Evolutionary conservation across 176 grass and related monocot genomes (phyloP).

Genomic region (Aegilops tauschii): DNA sequence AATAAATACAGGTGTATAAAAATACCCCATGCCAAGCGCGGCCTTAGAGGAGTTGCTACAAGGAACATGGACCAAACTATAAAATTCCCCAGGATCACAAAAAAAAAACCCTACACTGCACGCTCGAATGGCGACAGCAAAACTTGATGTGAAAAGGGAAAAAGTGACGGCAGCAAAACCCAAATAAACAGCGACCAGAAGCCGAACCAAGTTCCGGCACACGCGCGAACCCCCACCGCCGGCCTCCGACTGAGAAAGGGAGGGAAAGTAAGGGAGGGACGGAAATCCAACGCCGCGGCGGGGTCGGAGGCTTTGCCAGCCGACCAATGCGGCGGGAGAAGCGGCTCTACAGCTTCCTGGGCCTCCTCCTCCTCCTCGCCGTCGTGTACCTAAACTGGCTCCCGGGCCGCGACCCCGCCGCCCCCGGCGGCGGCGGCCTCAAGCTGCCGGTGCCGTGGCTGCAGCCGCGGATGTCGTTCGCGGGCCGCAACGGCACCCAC

Average conservation of each 20-base stretch:
- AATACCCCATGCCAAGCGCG: no score
- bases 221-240: neutral
- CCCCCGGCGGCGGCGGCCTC: slow-evolving; percentile 8
- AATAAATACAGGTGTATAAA: no score
- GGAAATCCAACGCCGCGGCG: neutral
- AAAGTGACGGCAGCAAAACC: neutral
- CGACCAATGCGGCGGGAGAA: slow-evolving; percentile 45
- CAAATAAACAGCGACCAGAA: neutral
- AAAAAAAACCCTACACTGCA: no score
- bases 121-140: no score
- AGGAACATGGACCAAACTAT: no score
- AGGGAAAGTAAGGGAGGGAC: neutral
- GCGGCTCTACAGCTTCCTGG: slow-evolving; percentile 59
- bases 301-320: neutral
- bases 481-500: slow-evolving; percentile 48
- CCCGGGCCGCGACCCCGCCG: slow-evolving; percentile 8
- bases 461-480: slow-evolving; percentile 72
- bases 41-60: no score
- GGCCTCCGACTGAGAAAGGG: neutral
- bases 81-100: no score
- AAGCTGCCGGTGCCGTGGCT: slow-evolving; percentile 83
- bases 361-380: slow-evolving; percentile 59
- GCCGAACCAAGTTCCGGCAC: neutral
- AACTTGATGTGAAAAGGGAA: no score
- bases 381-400: slow-evolving; percentile 59